Conservation (phyloP, 352 stramenopile genomes). For the Phytopythium helicoides region DNA sequence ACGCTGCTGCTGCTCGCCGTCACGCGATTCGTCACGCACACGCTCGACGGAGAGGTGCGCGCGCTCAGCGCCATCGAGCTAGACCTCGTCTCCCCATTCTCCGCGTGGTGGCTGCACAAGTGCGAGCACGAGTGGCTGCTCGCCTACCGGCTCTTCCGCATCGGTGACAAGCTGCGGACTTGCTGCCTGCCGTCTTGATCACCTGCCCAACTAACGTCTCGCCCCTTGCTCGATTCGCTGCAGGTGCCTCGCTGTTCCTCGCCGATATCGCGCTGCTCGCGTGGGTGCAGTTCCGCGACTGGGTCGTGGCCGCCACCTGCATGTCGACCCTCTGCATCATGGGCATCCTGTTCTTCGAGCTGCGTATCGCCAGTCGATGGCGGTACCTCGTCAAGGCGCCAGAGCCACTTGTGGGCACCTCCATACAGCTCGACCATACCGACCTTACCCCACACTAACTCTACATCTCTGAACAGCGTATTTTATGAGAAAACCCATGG, state of each 20-base stretch:
- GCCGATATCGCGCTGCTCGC: conserved; percentile 50
- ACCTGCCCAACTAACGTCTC: too few species aligned
- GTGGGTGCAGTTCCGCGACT: conserved; percentile 62
- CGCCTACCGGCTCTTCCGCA: conserved; percentile 65
- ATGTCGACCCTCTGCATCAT: conserved; percentile 49
- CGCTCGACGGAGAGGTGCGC: conserved; percentile 67
- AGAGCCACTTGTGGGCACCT: too few species aligned
- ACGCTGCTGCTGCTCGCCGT: conserved; percentile 70
- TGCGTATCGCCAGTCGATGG: conserved; percentile 68
- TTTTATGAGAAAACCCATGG: too few species aligned
- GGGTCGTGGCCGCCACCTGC: conserved; percentile 26
- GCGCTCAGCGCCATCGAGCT: conserved; percentile 50
- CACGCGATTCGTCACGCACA: conserved; percentile 75
- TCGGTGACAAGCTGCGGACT: too few species aligned
- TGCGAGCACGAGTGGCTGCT: conserved; percentile 77
- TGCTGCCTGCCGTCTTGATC: too few species aligned
- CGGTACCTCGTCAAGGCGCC: conserved; percentile 68
- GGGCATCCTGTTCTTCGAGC: conserved; percentile 61
- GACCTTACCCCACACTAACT: neutral
- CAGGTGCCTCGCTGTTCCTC: conserved; percentile 58
- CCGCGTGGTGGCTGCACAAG: conserved; percentile 59
- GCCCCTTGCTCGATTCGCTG: too few species aligned
- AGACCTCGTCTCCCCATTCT: conserved; percentile 68
- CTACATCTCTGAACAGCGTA: neutral
- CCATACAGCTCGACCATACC: neutral